Evolutionary conservation across 2,329 filamentous ascomycete genomes (phyloP).

Genomic region (Claviceps sp.): DNA sequence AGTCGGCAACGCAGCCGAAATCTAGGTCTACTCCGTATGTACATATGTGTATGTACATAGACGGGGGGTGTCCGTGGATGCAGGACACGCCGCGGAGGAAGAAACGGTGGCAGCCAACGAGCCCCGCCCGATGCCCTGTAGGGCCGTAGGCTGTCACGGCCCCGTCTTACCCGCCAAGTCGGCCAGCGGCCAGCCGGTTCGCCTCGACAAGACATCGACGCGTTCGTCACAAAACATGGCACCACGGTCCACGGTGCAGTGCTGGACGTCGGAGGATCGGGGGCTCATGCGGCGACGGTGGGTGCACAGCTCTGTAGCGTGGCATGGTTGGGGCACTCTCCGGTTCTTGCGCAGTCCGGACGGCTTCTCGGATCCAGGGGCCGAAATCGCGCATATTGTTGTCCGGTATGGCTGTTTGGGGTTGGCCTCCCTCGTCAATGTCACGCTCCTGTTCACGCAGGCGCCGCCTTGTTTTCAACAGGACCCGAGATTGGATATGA

Average conservation of each 20-base stretch:
- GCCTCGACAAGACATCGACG: background rate
- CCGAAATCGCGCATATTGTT: background rate
- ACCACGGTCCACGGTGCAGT: background rate
- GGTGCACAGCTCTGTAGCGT: background rate
- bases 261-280: background rate
- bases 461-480: background rate
- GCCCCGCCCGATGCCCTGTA: background rate
- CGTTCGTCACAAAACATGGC: background rate
- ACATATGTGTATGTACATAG: background rate
- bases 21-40: background rate
- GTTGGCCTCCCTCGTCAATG: background rate
- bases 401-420: background rate
- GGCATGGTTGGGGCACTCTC: background rate
- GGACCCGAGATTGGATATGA: background rate
- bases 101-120: background rate
- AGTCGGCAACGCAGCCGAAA: slow-evolving; percentile 5
- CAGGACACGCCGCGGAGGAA: background rate
- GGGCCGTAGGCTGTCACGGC: background rate
- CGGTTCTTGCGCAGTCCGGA: background rate
- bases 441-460: background rate
- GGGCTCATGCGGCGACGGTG: background rate
- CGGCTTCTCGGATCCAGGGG: background rate
- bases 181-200: background rate
- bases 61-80: background rate
- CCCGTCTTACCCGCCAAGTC: background rate